A percentile compares a stretch with the other conserved stretches of the same genome.
These are phyloP conservation scores for Panicum miliaceum DNA, from an alignment of 176 grass and related monocot genomes.

Conservation along the genomic window DNA sequence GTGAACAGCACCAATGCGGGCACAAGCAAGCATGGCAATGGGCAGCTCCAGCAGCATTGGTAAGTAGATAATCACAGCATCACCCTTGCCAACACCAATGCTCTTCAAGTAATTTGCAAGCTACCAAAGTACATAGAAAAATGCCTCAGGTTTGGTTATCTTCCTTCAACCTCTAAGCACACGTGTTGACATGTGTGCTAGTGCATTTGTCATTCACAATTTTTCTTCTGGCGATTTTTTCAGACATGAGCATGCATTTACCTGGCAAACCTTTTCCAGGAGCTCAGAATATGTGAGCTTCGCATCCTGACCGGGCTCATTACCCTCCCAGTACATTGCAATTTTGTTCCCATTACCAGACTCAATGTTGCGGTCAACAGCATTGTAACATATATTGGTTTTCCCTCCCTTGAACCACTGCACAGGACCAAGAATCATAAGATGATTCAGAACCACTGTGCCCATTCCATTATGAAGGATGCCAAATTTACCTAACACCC, in stretches of 20 bases:
- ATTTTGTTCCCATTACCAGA: slow-evolving; percentile 83
- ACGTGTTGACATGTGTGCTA: slow-evolving; percentile 31
- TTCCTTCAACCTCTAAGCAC: slow-evolving; percentile 20
- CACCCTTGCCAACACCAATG: slow-evolving; percentile 82
- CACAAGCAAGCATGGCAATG: slow-evolving; percentile 95
- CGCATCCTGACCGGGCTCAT: slow-evolving; percentile 61
- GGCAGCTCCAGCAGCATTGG: slow-evolving; percentile 97
- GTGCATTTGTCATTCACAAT: neutral
- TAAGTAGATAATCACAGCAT: slow-evolving; percentile 92
- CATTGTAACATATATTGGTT: slow-evolving; percentile 97
- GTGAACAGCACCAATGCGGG: slow-evolving; percentile 91
- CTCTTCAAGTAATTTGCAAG: slow-evolving; percentile 97
- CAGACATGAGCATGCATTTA: slow-evolving; percentile 29
- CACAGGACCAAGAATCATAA: slow-evolving; percentile 16
- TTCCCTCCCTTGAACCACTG: slow-evolving; percentile 97
- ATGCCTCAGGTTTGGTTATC: neutral
- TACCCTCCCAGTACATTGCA: slow-evolving; percentile 92
- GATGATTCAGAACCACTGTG: slow-evolving; percentile 2
- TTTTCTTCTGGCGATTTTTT: slow-evolving; percentile 11
- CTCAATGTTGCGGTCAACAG: slow-evolving; percentile 75
- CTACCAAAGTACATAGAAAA: slow-evolving; percentile 46
- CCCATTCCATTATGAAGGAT: neutral
- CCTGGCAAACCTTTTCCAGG: slow-evolving; percentile 96
- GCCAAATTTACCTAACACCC: slow-evolving; percentile 30
- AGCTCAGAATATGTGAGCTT: slow-evolving; percentile 87